A percentile compares a stretch with the other conserved stretches of the same genome.
Evolutionary conservation across 192 early-diverging fungal species (phyloP).

Genomic region (Backusella tarrabulga): DNA sequence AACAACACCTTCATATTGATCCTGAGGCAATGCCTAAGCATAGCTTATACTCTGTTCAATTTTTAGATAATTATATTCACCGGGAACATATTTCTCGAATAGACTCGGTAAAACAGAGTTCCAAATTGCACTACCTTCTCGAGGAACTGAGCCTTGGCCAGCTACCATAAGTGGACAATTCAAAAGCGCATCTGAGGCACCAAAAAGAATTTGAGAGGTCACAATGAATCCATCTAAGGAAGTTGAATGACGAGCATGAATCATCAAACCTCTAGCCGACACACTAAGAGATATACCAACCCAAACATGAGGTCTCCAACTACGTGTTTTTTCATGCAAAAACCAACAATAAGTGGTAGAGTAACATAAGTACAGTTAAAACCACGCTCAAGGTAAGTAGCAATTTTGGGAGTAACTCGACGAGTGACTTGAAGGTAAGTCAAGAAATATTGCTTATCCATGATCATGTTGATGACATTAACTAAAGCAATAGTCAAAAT

Average conservation of each 20-base stretch:
- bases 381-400: conserved; percentile 19
- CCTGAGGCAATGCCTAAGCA: background rate
- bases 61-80: conserved; percentile 9
- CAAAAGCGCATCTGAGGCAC: conserved; percentile 14
- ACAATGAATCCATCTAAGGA: conserved; percentile 22
- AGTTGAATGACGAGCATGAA: conserved; percentile 19
- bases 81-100: conserved; percentile 22
- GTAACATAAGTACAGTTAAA: conserved; percentile 12
- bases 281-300: conserved; percentile 15
- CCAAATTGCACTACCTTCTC: conserved; percentile 22
- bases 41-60: conserved; percentile 13
- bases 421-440: conserved; percentile 24
- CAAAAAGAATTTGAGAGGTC: conserved; percentile 15
- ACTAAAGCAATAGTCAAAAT: conserved; percentile 13
- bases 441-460: conserved; percentile 8
- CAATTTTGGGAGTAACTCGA: conserved; percentile 1
- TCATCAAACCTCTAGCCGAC: conserved; percentile 23
- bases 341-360: conserved; percentile 13
- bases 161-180: conserved; percentile 9
- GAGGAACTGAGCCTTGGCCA: conserved; percentile 20
- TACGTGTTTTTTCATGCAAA: conserved; percentile 9
- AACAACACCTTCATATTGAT: conserved; percentile 19
- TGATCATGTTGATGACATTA: conserved; percentile 4
- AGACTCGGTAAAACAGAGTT: conserved; percentile 12
- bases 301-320: conserved; percentile 18